These are phyloP conservation scores for Candida piceae DNA, from an alignment of 805 yeast genomes.

Conservation along the genomic window DNA sequence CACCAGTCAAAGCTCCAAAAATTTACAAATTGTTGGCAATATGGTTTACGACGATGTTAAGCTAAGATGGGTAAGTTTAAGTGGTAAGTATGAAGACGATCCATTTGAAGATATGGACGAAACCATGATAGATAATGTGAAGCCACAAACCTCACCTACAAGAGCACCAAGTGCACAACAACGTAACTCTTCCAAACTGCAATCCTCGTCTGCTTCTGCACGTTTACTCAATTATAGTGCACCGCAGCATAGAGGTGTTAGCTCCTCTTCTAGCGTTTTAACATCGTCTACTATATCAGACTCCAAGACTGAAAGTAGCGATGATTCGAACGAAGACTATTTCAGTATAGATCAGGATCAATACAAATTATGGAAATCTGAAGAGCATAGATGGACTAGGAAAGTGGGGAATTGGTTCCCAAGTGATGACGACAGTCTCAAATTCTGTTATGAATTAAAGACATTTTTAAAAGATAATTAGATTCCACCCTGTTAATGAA, in stretches of 20 bases:
- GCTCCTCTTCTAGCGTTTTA: background rate
- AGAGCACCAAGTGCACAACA: background rate
- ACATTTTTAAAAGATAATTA: constrained; percentile 24
- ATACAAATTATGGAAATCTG: constrained; percentile 26
- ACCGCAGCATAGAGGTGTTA: constrained; percentile 1
- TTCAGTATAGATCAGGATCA: constrained; percentile 23
- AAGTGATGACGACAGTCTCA: constrained; percentile 20
- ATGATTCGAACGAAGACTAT: constrained; percentile 7
- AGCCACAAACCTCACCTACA: background rate
- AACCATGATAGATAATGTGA: constrained; percentile 8
- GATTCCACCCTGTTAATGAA: too few relatives aligned
- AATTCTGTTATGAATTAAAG: constrained; percentile 28
- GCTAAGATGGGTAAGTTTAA: constrained; percentile 53
- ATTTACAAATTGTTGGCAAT: constrained; percentile 43
- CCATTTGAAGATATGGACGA: constrained; percentile 51
- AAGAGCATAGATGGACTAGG: constrained; percentile 31
- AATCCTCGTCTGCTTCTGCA: background rate
- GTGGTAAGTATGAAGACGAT: constrained; percentile 36
- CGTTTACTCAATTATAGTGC: background rate
- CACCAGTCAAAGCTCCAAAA: constrained; percentile 15
- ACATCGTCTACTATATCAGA: constrained; percentile 2
- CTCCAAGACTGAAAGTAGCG: background rate
- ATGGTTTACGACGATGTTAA: constrained; percentile 59
- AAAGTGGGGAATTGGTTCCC: constrained; percentile 35
- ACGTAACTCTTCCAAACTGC: background rate